Percentiles rank a stretch among this genome's conserved stretches.
Conservation (phyloP, 371 early-diverging fungal species). For the Gilbertella persicaria region DNA sequence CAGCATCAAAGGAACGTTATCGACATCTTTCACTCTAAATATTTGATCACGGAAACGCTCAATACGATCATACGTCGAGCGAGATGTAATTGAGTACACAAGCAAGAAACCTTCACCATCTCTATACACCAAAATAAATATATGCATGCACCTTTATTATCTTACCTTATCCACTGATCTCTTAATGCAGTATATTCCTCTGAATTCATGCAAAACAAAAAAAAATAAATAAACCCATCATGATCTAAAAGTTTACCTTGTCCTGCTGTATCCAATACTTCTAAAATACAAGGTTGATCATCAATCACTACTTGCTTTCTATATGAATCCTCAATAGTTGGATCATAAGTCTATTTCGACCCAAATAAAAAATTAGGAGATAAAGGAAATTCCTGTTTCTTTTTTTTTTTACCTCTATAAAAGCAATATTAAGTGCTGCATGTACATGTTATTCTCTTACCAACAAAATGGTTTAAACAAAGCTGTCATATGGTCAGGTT, state of each 20-base stretch:
- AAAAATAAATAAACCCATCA: constrained; percentile 52
- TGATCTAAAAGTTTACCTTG: constrained; percentile 65
- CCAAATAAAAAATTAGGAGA: neutral
- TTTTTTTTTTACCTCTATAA: constrained; percentile 12
- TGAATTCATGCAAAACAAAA: constrained; percentile 9
- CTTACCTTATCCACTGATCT: constrained; percentile 89
- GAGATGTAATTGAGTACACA: constrained; percentile 85
- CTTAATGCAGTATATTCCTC: constrained; percentile 85
- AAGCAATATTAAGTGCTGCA: neutral
- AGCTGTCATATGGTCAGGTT: constrained; percentile 60
- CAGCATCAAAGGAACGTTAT: constrained; percentile 80
- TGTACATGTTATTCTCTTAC: constrained; percentile 29
- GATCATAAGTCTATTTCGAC: constrained; percentile 84
- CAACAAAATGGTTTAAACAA: constrained; percentile 83
- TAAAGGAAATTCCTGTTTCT: neutral
- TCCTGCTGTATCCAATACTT: constrained; percentile 95
- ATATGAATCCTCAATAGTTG: constrained; percentile 96
- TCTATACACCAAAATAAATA: constrained; percentile 28
- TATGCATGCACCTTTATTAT: constrained; percentile 17
- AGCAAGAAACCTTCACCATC: constrained; percentile 90
- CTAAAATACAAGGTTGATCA: constrained; percentile 89
- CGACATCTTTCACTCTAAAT: constrained; percentile 77
- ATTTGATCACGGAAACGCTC: constrained; percentile 81
- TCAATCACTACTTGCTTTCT: constrained; percentile 97
- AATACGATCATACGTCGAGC: constrained; percentile 81